Evolutionary conservation across 1,284 basidiomycete genomes (phyloP).

Genomic region (Leccinum pachyderme): DNA sequence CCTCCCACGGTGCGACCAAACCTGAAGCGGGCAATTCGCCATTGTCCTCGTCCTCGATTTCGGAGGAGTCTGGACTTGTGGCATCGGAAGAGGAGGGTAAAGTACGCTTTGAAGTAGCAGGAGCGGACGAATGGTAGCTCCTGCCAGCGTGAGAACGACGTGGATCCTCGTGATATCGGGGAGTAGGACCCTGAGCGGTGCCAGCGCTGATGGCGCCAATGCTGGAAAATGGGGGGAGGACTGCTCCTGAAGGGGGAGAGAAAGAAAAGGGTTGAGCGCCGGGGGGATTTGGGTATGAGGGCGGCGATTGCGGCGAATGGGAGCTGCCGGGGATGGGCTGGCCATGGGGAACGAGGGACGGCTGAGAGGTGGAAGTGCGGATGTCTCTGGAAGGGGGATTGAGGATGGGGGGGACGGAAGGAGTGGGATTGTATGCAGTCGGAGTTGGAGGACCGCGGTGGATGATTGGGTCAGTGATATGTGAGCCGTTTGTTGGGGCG

Average conservation of each 20-base stretch:
- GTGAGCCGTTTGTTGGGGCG: slow-evolving; percentile 39
- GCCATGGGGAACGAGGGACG: slow-evolving; percentile 11
- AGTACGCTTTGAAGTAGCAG: slow-evolving; percentile 54
- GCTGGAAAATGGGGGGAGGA: slow-evolving; percentile 70
- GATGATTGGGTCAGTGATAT: slow-evolving; percentile 21
- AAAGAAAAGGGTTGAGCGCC: slow-evolving; percentile 20
- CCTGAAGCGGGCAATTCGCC: slow-evolving; percentile 78
- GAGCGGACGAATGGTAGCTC: slow-evolving; percentile 36
- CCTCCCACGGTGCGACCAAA: slow-evolving; percentile 80
- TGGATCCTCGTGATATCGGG: slow-evolving; percentile 50
- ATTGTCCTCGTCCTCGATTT: slow-evolving; percentile 68
- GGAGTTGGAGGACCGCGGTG: slow-evolving; percentile 30
- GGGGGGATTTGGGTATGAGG: slow-evolving; percentile 23
- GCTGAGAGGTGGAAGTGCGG: slow-evolving; percentile 27
- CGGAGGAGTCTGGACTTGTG: slow-evolving; percentile 75
- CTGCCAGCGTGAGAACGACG: slow-evolving; percentile 38
- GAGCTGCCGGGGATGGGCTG: slow-evolving; percentile 18
- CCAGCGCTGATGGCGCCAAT: slow-evolving; percentile 58
- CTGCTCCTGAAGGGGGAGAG: slow-evolving; percentile 41
- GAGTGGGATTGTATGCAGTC: slow-evolving; percentile 19
- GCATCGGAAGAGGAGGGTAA: slow-evolving; percentile 60
- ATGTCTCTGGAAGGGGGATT: slow-evolving; percentile 26
- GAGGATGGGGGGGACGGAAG: slow-evolving; percentile 28
- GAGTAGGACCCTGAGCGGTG: slow-evolving; percentile 48
- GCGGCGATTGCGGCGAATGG: slow-evolving; percentile 31